phyloP scores from a whole-genome alignment of 2,329 filamentous ascomycete genomes.

The Xylariaceae sp. region DNA sequence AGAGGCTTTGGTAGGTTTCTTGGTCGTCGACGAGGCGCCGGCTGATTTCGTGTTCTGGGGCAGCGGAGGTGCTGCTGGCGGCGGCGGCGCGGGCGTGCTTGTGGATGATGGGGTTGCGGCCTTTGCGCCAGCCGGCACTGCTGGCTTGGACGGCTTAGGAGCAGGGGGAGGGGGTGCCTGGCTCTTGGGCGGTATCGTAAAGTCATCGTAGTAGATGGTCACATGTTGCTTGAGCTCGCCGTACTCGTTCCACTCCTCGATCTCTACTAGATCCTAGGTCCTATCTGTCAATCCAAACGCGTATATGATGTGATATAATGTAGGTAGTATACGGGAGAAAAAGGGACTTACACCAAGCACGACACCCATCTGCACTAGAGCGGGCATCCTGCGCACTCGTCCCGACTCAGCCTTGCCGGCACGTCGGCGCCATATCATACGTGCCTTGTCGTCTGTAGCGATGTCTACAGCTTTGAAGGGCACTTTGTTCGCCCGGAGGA shows the following conservation, averaged over 20 bases:
- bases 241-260: conserved; percentile 99
- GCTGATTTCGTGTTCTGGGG: conserved; percentile 37
- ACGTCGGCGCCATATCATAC: conserved; percentile 84
- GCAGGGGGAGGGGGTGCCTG: conserved; percentile 50
- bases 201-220: conserved; percentile 66
- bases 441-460: conserved; percentile 85
- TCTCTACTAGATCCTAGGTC: conserved; percentile 80
- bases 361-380: conserved; percentile 81
- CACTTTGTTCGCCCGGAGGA: conserved; percentile 91
- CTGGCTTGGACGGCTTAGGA: conserved; percentile 42
- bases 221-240: conserved; percentile 90
- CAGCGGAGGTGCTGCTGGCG: conserved; percentile 34
- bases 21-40: conserved; percentile 14
- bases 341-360: conserved; percentile 75
- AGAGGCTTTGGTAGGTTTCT: conserved; percentile 28
- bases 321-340: not conserved
- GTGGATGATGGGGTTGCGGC: conserved; percentile 21
- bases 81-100: conserved; percentile 24
- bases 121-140: conserved; percentile 32
- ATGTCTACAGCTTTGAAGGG: conserved; percentile 92
- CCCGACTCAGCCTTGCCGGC: conserved; percentile 70
- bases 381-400: conserved; percentile 76
- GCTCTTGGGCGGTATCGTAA: conserved; percentile 59
- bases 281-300: not conserved
- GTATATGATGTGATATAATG: not conserved